These are phyloP conservation scores for Millerozyma acaciae DNA, from an alignment of 805 yeast species.

Conservation along the genomic window DNA sequence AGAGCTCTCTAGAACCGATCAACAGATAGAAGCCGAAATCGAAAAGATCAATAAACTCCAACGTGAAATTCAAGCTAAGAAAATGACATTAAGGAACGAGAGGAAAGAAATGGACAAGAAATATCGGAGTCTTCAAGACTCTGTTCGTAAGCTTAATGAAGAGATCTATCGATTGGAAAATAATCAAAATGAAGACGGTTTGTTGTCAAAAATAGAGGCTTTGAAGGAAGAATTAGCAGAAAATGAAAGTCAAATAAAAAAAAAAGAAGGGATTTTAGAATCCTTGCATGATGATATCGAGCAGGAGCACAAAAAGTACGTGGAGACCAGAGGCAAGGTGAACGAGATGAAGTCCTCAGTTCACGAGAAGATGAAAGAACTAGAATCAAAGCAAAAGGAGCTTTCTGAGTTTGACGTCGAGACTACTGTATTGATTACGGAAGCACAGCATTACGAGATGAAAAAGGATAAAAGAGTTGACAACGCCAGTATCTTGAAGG, in stretches of 20 bases:
- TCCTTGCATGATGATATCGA: constrained; percentile 23
- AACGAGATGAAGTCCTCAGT: constrained; percentile 17
- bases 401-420: constrained; percentile 14
- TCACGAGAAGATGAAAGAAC: constrained; percentile 8
- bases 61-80: constrained; percentile 12
- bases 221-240: constrained; percentile 30
- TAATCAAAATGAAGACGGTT: constrained; percentile 43
- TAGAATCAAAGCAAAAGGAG: constrained; percentile 8
- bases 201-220: constrained; percentile 37
- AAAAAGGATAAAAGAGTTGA: constrained; percentile 10
- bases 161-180: constrained; percentile 31
- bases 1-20: constrained; percentile 13
- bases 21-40: constrained; percentile 14
- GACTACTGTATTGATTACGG: constrained; percentile 10
- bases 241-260: constrained; percentile 22
- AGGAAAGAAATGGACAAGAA: constrained; percentile 14
- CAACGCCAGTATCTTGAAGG: constrained; percentile 8
- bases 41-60: constrained; percentile 11
- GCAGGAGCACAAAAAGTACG: constrained; percentile 6
- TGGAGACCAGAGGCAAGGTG: constrained; percentile 16
- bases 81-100: constrained; percentile 9
- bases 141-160: constrained; percentile 11
- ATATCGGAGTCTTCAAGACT: constrained; percentile 6
- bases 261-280: constrained; percentile 24
- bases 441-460: constrained; percentile 9